phyloP scores from a whole-genome alignment of 2,329 filamentous ascomycete genomes.

The Aspergillus awamori region DNA sequence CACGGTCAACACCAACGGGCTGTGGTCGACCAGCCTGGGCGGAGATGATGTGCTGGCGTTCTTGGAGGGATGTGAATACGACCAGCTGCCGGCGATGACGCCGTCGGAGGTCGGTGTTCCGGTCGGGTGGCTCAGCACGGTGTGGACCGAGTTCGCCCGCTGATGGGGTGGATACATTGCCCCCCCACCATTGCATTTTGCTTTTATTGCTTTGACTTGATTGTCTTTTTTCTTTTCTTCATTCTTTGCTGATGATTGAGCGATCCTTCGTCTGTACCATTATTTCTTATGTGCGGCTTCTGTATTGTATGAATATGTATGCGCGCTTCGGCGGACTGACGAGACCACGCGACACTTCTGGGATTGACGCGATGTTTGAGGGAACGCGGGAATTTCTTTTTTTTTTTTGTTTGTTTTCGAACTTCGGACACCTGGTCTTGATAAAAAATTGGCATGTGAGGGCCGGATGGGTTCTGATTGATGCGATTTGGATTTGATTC shows the following conservation, averaged over 20 bases:
- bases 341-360: slow-evolving; percentile 18
- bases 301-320: slow-evolving; percentile 32
- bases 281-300: slow-evolving; percentile 27
- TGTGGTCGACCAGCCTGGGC: slow-evolving; percentile 39
- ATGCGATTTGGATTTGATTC: background rate
- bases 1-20: slow-evolving; percentile 24
- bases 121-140: slow-evolving; percentile 39
- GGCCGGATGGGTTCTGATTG: background rate
- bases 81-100: slow-evolving; percentile 30
- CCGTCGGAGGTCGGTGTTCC: slow-evolving; percentile 37
- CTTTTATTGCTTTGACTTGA: too few relatives aligned
- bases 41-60: slow-evolving; percentile 44
- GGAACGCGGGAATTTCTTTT: background rate
- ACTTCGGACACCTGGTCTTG: background rate
- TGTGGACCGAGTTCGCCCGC: slow-evolving; percentile 39
- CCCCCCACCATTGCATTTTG: background rate
- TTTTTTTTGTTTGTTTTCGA: background rate
- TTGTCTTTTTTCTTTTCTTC: slow-evolving; percentile 7
- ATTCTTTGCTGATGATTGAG: slow-evolving; percentile 11
- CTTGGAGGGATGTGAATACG: slow-evolving; percentile 39
- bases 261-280: slow-evolving; percentile 29
- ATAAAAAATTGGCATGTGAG: background rate
- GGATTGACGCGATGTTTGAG: slow-evolving; percentile 6
- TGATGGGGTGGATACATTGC: slow-evolving; percentile 14
- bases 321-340: slow-evolving; percentile 17